Evolutionary conservation across 2,329 filamentous ascomycete genomes (phyloP), one percentile per base, ranked within the genome.

Genomic region (Aureobasidium pullulans): DNA sequence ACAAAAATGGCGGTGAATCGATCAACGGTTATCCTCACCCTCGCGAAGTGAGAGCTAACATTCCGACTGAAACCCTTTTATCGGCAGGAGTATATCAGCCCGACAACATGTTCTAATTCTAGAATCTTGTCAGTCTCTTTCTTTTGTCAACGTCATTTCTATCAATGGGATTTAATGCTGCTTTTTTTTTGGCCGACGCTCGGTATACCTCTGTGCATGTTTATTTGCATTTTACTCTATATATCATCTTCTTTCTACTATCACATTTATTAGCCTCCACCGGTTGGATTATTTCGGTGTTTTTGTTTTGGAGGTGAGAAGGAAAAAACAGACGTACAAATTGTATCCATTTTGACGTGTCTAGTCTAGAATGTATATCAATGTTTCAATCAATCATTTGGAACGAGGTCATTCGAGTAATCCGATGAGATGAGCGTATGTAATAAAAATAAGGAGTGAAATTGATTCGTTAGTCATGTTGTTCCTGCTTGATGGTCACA

Each of bases 31-130:
- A 52, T 31, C 70, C 2, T 69, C 53, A 43, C 23, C 72, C 32
- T 29, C 48, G 48, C 10, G 48, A 52, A 40, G 36, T 52, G 11
- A 16, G 76, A 23, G 77, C 77, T 43, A 80, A 80, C 47, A 78
- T 80, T 76, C 77, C 77, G 9, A 76, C 77, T 0, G 71, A 73
- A 16, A 72, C 70, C 9, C 39, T 56, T 2, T 60, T 79, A 10
- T 76, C 79, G 63, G 66, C 72, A 19, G 77, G 76, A 11, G 76
- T 77, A 44, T 70, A 67, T 50, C 62, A 62, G 32, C 63, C 63
- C 8, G 53, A 44, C 1, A 50, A 46, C 23, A 61, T 61, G 52
- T 54, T 54, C n/a, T 43, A 43, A n/a, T 23, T 10, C n/a, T 42
- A 7, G 11, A 29, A 23, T 13, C 1, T 11, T 54, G 32, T 23